Evolutionary conservation across 2,329 filamentous ascomycete species (phyloP), one percentile per base, ranked within the genome.

Genomic region (Aspergillus costaricaensis): DNA sequence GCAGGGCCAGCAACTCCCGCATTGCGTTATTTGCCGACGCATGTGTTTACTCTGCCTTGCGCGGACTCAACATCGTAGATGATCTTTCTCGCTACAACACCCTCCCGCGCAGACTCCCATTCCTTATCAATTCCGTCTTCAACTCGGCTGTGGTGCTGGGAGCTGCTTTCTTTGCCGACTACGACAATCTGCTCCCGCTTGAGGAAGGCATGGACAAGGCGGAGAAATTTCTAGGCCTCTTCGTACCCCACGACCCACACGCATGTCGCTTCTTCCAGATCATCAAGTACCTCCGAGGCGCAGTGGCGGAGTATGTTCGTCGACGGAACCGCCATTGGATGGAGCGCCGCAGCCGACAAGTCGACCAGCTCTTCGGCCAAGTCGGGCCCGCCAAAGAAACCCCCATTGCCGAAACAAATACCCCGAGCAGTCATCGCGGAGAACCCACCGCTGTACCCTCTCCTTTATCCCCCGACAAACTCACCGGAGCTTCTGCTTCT

Each of bases 41-140:
- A 52, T 79, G 77, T 57, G 81, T 85, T 27, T 79, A 81, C 44
- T 71, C 79, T 15, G 77, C 77, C 2, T 62, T 79, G 8, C 72
- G 75, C 48, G 72, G 74, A 14, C 70, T 81, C 2, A 76, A 79
- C 4, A 70, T 81, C 0, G 66, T 80, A 0, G 72, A 77, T 12
- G 70, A 68, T 1, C 71, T 82, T 1, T 62, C 76, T 4, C 66
- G 65, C 1, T 73, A 71, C 1, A 60, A 70, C 1, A 67, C 70
- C 2, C 69, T 81, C 0, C 79, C 80, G 0, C 78, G 77, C 30
- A 71, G 79, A 1, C 65, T 81, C 4, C 80, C 80, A 0, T 80
- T 81, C 15, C 64, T 81, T 0, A 78, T 81, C 4, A 82, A 81
- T 52, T 79, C 78, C 1, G 74, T 78, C 3, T 82, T 82, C 60